These are phyloP conservation scores for Ceratocystis colombiana DNA, from an alignment of 2,329 filamentous ascomycete species.

Conservation along the genomic window DNA sequence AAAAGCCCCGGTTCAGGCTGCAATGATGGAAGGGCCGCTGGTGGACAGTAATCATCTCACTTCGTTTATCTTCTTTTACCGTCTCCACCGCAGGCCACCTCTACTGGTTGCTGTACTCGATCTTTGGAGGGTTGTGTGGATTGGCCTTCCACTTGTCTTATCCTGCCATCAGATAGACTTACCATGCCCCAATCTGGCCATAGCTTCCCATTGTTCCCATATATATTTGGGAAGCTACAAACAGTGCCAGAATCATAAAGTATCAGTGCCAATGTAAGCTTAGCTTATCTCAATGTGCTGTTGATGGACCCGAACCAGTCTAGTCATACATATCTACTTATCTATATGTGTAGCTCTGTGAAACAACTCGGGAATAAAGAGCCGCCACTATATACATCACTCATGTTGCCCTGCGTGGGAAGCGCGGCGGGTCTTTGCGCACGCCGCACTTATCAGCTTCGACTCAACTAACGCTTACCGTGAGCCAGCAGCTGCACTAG, in stretches of 20 bases:
- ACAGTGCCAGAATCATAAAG: too few species aligned
- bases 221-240: not conserved
- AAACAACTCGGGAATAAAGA: not conserved
- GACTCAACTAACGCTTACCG: too few species aligned
- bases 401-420: not conserved
- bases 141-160: not conserved
- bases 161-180: not conserved
- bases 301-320: not conserved
- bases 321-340: not conserved
- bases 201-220: not conserved
- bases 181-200: not conserved
- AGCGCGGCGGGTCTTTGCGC: not conserved
- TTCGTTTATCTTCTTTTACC: not conserved
- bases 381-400: not conserved
- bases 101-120: not conserved
- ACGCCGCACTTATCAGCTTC: not conserved
- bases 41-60: not conserved
- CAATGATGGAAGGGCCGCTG: not conserved
- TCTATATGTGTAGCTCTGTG: not conserved
- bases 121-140: not conserved
- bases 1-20: not conserved
- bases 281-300: not conserved
- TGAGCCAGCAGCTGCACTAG: too few species aligned
- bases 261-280: not conserved
- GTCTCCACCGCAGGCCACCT: not conserved